Percentiles rank a stretch among this genome's conserved stretches.
Evolutionary conservation across 78 protist genomes (phyloP).

Genomic region (Mastigamoeba balamuthi): DNA sequence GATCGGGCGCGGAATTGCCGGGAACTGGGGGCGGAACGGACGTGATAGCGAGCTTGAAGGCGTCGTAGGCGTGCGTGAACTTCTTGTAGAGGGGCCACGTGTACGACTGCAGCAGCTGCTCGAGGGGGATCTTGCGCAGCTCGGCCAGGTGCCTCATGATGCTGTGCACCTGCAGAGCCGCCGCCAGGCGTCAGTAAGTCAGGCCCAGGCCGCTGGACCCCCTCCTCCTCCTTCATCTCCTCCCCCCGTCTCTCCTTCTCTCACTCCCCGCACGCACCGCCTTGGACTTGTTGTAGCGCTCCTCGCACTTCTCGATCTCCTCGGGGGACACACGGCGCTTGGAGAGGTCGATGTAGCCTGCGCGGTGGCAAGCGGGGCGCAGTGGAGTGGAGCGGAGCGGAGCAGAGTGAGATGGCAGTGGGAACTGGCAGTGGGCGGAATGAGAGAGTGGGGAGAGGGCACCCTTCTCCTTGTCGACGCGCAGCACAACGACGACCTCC

Average conservation of each 20-base stretch:
- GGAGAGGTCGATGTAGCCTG: slow-evolving; percentile 93
- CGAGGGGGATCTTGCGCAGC: slow-evolving; percentile 10
- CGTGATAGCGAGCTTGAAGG: slow-evolving; percentile 68
- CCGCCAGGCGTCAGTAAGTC: not conserved
- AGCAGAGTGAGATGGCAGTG: not conserved
- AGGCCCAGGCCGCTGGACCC: too few relatives aligned
- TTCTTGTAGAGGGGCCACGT: slow-evolving; percentile 81
- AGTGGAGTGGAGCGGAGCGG: not conserved
- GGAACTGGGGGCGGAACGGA: slow-evolving; percentile 5
- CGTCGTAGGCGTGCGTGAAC: slow-evolving; percentile 87
- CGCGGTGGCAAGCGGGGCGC: not conserved
- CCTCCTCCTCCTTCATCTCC: too few relatives aligned
- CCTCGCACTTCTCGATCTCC: slow-evolving; percentile 73
- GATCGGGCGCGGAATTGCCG: not conserved
- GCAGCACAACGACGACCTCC: slow-evolving; percentile 90
- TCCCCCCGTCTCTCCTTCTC: too few relatives aligned
- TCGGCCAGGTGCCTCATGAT: slow-evolving; percentile 85
- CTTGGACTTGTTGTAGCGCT: slow-evolving; percentile 76
- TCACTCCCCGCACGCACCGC: slow-evolving; percentile 24
- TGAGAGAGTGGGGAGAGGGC: not conserved
- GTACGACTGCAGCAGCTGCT: slow-evolving; percentile 36
- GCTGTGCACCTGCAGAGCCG: slow-evolving; percentile 51
- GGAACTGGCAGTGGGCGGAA: not conserved
- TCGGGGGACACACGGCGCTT: slow-evolving; percentile 86
- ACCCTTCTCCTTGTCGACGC: slow-evolving; percentile 96